Conservation (phyloP, 2,329 filamentous ascomycete species). For the Podosphaera leucotricha region DNA sequence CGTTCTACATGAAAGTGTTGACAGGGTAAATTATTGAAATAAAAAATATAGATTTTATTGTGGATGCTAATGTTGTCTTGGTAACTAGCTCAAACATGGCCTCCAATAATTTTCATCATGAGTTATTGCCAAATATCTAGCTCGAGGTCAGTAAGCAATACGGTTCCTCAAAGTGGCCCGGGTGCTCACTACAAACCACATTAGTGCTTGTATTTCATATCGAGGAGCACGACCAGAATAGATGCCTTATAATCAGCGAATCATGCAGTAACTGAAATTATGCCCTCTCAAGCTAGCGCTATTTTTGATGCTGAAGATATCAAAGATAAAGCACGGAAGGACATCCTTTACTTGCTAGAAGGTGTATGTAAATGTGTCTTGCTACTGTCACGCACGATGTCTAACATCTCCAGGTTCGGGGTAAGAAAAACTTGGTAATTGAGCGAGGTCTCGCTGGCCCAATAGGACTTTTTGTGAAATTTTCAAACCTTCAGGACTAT, state of each 20-base stretch:
- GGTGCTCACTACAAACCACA: no score
- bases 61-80: no score
- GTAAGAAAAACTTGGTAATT: constrained; percentile 95
- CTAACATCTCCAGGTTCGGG: constrained; percentile 45
- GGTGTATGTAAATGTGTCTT: constrained; percentile 43
- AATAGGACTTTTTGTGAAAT: constrained; percentile 78
- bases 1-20: no score
- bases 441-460: constrained; percentile 77
- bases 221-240: no score
- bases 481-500: constrained; percentile 86
- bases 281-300: constrained; percentile 40
- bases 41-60: no score
- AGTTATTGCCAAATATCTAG: no score
- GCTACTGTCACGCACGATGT: not conserved
- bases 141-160: no score
- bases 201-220: no score
- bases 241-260: not conserved
- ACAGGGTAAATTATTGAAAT: no score
- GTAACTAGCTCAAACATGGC: no score
- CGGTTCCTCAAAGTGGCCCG: no score
- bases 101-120: no score
- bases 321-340: constrained; percentile 61
- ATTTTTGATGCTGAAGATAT: constrained; percentile 62
- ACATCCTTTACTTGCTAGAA: constrained; percentile 78
- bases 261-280: constrained; percentile 14